Evolutionary conservation across 176 grass and related monocot genomes (phyloP).

Genomic region (Dactylis glomerata): DNA sequence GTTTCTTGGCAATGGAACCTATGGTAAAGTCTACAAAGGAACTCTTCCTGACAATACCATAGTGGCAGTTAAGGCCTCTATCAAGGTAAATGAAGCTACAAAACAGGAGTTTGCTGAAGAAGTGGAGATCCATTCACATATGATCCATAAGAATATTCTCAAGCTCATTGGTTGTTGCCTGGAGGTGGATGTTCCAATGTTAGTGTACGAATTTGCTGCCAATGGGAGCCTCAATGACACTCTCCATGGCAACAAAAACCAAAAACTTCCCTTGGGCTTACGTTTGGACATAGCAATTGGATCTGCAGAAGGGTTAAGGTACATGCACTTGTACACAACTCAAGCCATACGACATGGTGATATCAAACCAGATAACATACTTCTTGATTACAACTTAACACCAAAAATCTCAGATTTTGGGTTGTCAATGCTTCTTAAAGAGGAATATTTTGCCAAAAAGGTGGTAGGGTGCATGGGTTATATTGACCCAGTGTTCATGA

Average conservation of each 20-base stretch:
- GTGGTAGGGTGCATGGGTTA: neutral
- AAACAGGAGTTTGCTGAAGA: neutral
- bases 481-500: neutral
- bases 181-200: neutral
- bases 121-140: neutral
- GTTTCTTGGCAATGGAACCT: neutral
- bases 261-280: neutral
- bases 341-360: constrained; percentile 8
- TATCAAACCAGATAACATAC: constrained; percentile 24
- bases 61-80: neutral
- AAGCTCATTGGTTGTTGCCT: constrained; percentile 10
- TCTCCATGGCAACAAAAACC: neutral
- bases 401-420: constrained; percentile 8
- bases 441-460: neutral
- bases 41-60: neutral
- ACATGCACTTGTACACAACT: constrained; percentile 1
- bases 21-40: constrained; percentile 11
- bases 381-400: neutral
- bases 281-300: constrained; percentile 6
- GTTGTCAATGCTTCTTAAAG: neutral
- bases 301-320: neutral
- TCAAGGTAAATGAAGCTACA: neutral
- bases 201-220: constrained; percentile 15
- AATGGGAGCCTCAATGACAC: neutral
- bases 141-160: neutral